Conservation (phyloP, 1,139 yeast species). For the Saccharomyces hybrid region DNA sequence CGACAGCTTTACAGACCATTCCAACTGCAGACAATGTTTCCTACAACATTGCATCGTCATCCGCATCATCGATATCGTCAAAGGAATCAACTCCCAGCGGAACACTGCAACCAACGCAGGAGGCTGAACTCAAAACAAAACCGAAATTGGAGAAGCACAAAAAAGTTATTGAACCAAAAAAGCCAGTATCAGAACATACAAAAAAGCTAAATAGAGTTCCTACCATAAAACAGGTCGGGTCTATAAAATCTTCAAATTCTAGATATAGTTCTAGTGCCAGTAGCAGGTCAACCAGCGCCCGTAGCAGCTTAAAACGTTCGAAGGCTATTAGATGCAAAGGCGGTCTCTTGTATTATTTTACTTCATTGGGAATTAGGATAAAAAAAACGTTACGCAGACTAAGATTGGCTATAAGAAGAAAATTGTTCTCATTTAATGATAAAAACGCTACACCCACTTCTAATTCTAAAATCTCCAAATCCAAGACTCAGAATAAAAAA, state of each 20-base stretch:
- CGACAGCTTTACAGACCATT: slow-evolving; percentile 16
- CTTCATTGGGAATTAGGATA: slow-evolving; percentile 19
- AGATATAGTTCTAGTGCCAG: not conserved
- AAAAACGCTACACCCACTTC: not conserved
- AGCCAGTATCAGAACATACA: not conserved
- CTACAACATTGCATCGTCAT: slow-evolving; percentile 16
- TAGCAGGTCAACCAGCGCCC: not conserved
- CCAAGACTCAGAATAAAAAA: slow-evolving; percentile 3
- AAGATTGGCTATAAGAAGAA: slow-evolving; percentile 15
- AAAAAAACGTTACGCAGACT: slow-evolving; percentile 17
- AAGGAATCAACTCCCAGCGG: not conserved
- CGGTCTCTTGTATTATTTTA: slow-evolving; percentile 28
- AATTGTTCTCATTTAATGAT: slow-evolving; percentile 8
- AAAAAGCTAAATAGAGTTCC: slow-evolving; percentile 9
- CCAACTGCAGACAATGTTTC: slow-evolving; percentile 28
- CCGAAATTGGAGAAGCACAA: not conserved
- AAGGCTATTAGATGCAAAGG: slow-evolving; percentile 31
- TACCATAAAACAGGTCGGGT: slow-evolving; percentile 9
- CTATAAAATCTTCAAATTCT: slow-evolving; percentile 5
- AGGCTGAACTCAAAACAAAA: not conserved
- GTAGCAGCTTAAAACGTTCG: slow-evolving; percentile 23
- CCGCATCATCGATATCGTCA: slow-evolving; percentile 5
- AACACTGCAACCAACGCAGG: not conserved
- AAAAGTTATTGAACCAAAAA: not conserved
- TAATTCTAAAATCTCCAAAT: slow-evolving; percentile 3